Conservation (phyloP, 2,329 filamentous ascomycete genomes). For the Sarocladium strictum region DNA sequence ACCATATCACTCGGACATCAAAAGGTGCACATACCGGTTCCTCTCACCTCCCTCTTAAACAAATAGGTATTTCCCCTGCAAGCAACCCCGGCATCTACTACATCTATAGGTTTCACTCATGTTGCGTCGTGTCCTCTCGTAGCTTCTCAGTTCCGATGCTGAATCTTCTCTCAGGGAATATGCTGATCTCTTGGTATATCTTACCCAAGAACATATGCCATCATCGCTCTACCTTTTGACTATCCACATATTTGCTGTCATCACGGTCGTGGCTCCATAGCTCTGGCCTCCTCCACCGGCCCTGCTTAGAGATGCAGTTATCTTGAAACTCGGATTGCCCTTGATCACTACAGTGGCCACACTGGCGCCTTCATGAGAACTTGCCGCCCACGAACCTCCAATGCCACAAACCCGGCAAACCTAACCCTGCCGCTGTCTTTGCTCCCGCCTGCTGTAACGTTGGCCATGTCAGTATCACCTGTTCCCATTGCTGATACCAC, state of each 20-base stretch:
- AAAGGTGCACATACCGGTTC: no score
- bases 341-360: conserved; percentile 43
- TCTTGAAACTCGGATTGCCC: not conserved
- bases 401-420: conserved; percentile 67
- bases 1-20: no score
- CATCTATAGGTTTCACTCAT: not conserved
- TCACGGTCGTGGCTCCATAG: not conserved
- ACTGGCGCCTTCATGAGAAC: conserved; percentile 72
- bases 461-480: conserved; percentile 34
- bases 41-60: no score
- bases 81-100: not conserved
- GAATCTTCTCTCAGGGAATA: not conserved
- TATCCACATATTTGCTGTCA: not conserved
- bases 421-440: conserved; percentile 55
- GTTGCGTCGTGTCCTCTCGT: not conserved
- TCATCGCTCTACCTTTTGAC: not conserved
- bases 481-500: conserved; percentile 22
- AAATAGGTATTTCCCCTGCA: no score
- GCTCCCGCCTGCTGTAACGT: conserved; percentile 27
- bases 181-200: not conserved
- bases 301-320: not conserved
- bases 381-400: conserved; percentile 71
- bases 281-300: not conserved
- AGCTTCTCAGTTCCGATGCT: not conserved
- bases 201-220: not conserved